Conservation (phyloP, 2,329 filamentous ascomycete species). For the Pochonia chlamydosporia region DNA sequence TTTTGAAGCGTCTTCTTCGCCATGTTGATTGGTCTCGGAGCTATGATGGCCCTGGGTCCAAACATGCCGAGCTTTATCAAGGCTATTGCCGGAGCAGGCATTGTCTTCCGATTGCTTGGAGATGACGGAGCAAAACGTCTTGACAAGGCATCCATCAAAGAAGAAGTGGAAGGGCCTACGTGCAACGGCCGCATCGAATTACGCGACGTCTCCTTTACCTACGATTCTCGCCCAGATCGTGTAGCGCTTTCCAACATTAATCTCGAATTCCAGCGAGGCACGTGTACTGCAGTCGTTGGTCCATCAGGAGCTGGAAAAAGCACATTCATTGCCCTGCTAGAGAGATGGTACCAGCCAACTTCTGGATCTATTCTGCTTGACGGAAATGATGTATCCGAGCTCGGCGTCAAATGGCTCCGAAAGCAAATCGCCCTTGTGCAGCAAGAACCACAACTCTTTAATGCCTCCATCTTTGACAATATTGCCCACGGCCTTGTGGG, state of each 20-base stretch:
- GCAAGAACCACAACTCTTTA: slow-evolving; percentile 51
- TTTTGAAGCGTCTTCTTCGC: slow-evolving; percentile 7
- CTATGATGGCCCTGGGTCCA: slow-evolving; percentile 7
- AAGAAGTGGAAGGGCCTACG: background rate
- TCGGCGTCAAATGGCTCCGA: slow-evolving; percentile 35
- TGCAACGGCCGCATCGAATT: background rate
- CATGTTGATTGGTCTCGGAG: slow-evolving; percentile 9
- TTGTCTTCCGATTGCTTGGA: background rate
- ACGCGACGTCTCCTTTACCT: background rate
- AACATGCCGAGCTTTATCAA: background rate
- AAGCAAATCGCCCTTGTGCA: slow-evolving; percentile 44
- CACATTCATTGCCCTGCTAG: slow-evolving; percentile 1
- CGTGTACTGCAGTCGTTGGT: background rate
- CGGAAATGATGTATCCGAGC: slow-evolving; percentile 12
- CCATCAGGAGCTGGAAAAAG: background rate
- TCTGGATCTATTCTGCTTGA: slow-evolving; percentile 11
- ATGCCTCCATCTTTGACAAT: slow-evolving; percentile 40
- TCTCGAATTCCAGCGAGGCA: background rate
- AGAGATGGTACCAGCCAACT: slow-evolving; percentile 3
- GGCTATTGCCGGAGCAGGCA: background rate
- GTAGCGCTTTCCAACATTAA: background rate
- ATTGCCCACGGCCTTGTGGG: slow-evolving; percentile 38
- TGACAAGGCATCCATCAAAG: too few relatives aligned
- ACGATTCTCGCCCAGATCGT: background rate
- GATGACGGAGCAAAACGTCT: background rate